phyloP scores from a whole-genome alignment of 805 yeast species.

The Torulaspora gathmanii region DNA sequence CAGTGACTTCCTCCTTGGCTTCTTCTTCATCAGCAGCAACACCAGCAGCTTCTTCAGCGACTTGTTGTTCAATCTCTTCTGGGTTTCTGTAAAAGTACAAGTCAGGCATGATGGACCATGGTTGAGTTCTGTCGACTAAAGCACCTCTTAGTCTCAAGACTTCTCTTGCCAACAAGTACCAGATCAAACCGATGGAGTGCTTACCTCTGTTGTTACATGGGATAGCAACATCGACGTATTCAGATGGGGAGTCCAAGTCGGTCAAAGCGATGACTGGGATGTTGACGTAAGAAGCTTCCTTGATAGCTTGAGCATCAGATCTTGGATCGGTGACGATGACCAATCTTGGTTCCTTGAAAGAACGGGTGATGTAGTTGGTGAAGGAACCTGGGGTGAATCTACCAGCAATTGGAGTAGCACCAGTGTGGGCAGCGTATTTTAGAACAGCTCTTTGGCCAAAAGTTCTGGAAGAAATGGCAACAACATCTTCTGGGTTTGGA shows the following conservation, averaged over 20 bases:
- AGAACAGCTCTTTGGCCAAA: conserved; percentile 99
- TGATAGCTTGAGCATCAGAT: conserved; percentile 99
- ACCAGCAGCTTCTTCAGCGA: conserved; percentile 64
- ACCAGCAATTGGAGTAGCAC: conserved; percentile 99
- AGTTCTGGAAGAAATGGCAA: conserved; percentile 98
- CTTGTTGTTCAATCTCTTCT: conserved; percentile 88
- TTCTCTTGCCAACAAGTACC: conserved; percentile 99
- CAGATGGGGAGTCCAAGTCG: conserved; percentile 98
- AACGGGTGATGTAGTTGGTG: conserved; percentile 99
- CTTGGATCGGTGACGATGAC: conserved; percentile 99
- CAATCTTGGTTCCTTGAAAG: conserved; percentile 99
- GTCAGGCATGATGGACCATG: conserved; percentile 99
- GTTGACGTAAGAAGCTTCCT: conserved; percentile 99
- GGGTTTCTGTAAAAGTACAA: conserved; percentile 99
- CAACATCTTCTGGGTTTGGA: conserved; percentile 97
- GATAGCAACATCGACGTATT: conserved; percentile 98
- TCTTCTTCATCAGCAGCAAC: conserved; percentile 63
- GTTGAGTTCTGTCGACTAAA: conserved; percentile 90
- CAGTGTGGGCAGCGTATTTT: conserved; percentile 99
- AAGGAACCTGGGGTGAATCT: conserved; percentile 99
- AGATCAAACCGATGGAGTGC: conserved; percentile 98
- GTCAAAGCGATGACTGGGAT: conserved; percentile 99
- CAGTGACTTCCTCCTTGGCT: conserved; percentile 75
- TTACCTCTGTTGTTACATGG: conserved; percentile 99
- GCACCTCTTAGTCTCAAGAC: conserved; percentile 98